Conservation (phyloP, 257 asterid species). For the Primulina tabacum region DNA sequence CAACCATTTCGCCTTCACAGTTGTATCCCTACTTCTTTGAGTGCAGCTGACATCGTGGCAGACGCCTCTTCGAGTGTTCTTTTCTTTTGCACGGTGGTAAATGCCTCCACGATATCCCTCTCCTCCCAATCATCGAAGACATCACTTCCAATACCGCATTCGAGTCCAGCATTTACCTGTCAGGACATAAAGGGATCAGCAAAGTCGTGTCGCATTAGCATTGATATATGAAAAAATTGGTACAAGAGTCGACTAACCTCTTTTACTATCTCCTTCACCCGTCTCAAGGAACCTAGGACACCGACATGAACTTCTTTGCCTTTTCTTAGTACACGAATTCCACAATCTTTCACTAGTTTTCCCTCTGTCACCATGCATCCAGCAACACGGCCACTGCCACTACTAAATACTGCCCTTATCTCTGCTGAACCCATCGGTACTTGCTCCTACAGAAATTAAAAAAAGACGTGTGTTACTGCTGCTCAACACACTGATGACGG, state of each 20-base stretch:
- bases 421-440: slow-evolving; percentile 84
- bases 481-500: neutral
- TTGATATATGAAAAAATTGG: neutral
- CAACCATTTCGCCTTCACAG: slow-evolving; percentile 28
- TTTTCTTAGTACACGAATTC: slow-evolving; percentile 74
- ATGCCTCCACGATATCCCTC: slow-evolving; percentile 80
- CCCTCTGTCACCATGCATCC: slow-evolving; percentile 98
- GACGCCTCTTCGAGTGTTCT: slow-evolving; percentile 99
- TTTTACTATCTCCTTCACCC: slow-evolving; percentile 91
- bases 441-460: slow-evolving; percentile 59
- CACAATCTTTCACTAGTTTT: slow-evolving; percentile 77
- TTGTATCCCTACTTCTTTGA: slow-evolving; percentile 52
- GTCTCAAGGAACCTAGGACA: slow-evolving; percentile 64
- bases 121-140: slow-evolving; percentile 76
- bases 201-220: neutral
- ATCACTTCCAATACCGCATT: slow-evolving; percentile 83
- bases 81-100: slow-evolving; percentile 71
- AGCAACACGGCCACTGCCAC: slow-evolving; percentile 98
- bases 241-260: slow-evolving; percentile 50
- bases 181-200: slow-evolving; percentile 10
- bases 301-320: slow-evolving; percentile 80
- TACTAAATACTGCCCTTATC: slow-evolving; percentile 89
- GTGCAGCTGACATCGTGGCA: slow-evolving; percentile 85
- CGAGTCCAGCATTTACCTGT: slow-evolving; percentile 92
- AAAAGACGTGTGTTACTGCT: neutral